Conservation (phyloP, 495 filamentous ascomycete genomes). For the Aspergillus campestris region DNA sequence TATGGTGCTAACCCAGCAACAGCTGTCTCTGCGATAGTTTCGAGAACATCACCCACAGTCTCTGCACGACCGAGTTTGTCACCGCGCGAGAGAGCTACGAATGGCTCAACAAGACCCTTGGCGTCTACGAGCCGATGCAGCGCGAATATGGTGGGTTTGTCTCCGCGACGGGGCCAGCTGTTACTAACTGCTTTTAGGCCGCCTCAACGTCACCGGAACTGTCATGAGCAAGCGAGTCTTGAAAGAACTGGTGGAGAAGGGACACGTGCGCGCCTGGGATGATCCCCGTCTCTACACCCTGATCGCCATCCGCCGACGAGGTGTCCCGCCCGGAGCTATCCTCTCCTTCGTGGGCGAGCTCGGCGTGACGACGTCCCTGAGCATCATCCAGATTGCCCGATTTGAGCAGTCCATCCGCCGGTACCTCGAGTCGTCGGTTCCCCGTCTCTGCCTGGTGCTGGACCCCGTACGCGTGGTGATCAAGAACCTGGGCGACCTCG, state of each 20-base stretch:
- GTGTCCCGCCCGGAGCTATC: slow-evolving; percentile 80
- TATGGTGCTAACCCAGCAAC: slow-evolving; percentile 3
- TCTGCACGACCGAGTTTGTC: slow-evolving; percentile 84
- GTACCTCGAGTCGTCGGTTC: slow-evolving; percentile 77
- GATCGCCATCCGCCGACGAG: slow-evolving; percentile 73
- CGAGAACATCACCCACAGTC: slow-evolving; percentile 78
- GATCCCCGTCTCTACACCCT: slow-evolving; percentile 85
- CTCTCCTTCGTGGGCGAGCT: slow-evolving; percentile 82
- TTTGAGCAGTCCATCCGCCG: slow-evolving; percentile 74
- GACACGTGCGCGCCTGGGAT: slow-evolving; percentile 74
- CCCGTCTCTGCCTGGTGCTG: slow-evolving; percentile 72
- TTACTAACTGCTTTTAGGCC: slow-evolving; percentile 11
- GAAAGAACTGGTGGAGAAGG: slow-evolving; percentile 61
- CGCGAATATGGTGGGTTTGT: slow-evolving; percentile 52
- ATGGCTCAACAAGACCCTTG: slow-evolving; percentile 72
- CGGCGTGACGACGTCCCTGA: slow-evolving; percentile 70
- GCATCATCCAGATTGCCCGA: slow-evolving; percentile 61
- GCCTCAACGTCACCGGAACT: slow-evolving; percentile 72
- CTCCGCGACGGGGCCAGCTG: not conserved
- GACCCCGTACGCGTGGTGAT: slow-evolving; percentile 65
- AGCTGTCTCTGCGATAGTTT: slow-evolving; percentile 68
- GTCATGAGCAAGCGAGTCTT: slow-evolving; percentile 81
- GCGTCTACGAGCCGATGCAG: slow-evolving; percentile 80
- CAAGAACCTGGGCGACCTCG: slow-evolving; percentile 62
- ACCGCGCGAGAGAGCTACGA: slow-evolving; percentile 72